A percentile compares a stretch with the other conserved stretches of the same genome.
These are phyloP conservation scores for Claviceps africana DNA, from an alignment of 2,329 filamentous ascomycete genomes.

Conservation along the genomic window DNA sequence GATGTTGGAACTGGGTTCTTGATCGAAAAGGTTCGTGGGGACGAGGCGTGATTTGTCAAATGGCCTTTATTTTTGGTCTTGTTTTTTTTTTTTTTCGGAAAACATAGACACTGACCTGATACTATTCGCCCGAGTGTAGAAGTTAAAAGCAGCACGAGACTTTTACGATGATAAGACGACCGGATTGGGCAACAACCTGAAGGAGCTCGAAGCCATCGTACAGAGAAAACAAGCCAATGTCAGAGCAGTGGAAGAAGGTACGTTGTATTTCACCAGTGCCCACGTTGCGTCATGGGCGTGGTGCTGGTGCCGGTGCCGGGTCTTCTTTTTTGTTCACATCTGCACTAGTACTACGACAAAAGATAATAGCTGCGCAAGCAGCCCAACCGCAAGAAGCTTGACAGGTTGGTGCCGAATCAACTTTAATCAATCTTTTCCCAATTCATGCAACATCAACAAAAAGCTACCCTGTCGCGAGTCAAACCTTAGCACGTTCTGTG, in stretches of 20 bases:
- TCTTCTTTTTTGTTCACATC: not conserved
- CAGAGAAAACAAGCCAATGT: slow-evolving; percentile 70
- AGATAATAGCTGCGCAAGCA: slow-evolving; percentile 8
- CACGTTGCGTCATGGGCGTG: not conserved
- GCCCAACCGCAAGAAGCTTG: slow-evolving; percentile 1
- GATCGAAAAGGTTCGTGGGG: slow-evolving; percentile 64
- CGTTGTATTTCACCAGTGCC: slow-evolving; percentile 4
- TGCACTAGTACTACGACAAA: slow-evolving; percentile 23
- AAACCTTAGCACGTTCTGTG: not conserved
- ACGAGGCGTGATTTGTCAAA: too few species aligned
- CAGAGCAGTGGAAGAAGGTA: slow-evolving; percentile 78
- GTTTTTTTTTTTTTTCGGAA: not conserved
- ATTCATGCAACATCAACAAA: not conserved
- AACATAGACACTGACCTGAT: slow-evolving; percentile 3
- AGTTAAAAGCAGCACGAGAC: slow-evolving; percentile 36
- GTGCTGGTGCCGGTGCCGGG: not conserved
- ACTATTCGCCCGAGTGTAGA: slow-evolving; percentile 20
- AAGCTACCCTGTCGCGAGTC: not conserved
- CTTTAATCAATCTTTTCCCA: not conserved
- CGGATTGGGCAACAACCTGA: slow-evolving; percentile 37
- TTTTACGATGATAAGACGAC: slow-evolving; percentile 45
- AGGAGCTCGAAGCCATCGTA: slow-evolving; percentile 43
- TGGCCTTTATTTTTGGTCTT: too few species aligned
- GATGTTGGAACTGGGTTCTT: slow-evolving; percentile 92
- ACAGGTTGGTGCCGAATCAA: not conserved